Evolutionary conservation across 441 rosid species (phyloP).

Genomic region (Biscutella laevigata): DNA sequence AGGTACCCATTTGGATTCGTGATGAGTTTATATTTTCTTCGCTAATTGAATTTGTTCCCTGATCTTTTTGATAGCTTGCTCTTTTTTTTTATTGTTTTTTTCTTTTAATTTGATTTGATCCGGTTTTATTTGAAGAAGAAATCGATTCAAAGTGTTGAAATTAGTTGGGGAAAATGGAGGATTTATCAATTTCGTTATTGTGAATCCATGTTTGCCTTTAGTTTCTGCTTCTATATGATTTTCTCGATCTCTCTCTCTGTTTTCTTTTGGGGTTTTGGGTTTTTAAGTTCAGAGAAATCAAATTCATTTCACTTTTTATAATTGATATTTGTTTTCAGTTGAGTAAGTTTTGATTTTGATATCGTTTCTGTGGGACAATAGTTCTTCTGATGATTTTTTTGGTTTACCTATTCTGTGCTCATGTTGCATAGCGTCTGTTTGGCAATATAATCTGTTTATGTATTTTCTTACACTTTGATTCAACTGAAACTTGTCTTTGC

Average conservation of each 20-base stretch:
- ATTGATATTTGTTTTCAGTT: not conserved
- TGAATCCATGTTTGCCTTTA: conserved; percentile 9
- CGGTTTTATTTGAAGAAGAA: conserved; percentile 11
- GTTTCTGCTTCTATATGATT: not conserved
- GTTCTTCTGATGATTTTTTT: not conserved
- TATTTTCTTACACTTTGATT: no score
- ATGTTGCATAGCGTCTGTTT: not conserved
- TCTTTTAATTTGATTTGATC: conserved; percentile 20
- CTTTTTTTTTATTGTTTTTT: not conserved
- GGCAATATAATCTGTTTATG: not conserved
- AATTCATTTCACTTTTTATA: not conserved
- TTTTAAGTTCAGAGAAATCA: not conserved
- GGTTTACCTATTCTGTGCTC: not conserved
- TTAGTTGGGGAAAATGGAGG: not conserved
- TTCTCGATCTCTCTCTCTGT: no score
- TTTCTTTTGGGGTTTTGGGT: not conserved
- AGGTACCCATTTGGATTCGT: not conserved
- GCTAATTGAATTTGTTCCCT: not conserved
- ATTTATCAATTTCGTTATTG: not conserved
- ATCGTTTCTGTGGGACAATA: not conserved
- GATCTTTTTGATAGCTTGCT: not conserved
- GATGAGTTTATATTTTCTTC: not conserved
- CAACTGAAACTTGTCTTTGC: no score
- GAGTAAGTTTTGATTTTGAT: conserved; percentile 8
- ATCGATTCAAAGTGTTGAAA: conserved; percentile 8